These are phyloP conservation scores for Penicillium subrubescens DNA, from an alignment of 495 filamentous ascomycete species.

Conservation along the genomic window DNA sequence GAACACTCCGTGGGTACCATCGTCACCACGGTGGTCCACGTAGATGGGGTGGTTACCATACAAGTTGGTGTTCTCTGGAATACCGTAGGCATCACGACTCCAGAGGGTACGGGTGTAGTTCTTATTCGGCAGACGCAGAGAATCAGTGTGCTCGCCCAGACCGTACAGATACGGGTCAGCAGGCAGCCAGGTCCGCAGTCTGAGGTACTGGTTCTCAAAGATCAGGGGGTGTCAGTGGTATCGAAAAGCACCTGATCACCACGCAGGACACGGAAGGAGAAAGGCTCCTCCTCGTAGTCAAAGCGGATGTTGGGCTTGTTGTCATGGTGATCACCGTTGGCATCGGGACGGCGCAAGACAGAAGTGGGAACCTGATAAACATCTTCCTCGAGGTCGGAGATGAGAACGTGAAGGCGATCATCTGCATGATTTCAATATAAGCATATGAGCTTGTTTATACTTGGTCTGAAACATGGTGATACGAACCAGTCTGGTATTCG, in stretches of 20 bases:
- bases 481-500: constrained; percentile 73
- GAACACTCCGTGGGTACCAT: constrained; percentile 80
- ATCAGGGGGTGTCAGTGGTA: constrained; percentile 67
- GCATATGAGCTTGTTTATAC: neutral
- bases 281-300: constrained; percentile 65
- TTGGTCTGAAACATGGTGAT: neutral
- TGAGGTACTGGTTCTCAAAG: constrained; percentile 79
- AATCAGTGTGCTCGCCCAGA: constrained; percentile 77
- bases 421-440: constrained; percentile 43
- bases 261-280: constrained; percentile 71
- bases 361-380: constrained; percentile 78
- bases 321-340: constrained; percentile 2
- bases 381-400: constrained; percentile 71
- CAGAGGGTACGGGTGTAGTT: constrained; percentile 82
- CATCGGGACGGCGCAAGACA: constrained; percentile 64
- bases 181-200: constrained; percentile 69
- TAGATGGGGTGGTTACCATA: constrained; percentile 88
- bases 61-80: constrained; percentile 70
- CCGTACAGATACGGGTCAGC: constrained; percentile 73
- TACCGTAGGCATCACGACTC: constrained; percentile 71
- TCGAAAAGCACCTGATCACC: constrained; percentile 77
- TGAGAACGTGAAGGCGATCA: constrained; percentile 78
- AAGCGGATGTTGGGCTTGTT: constrained; percentile 56
- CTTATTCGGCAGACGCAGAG: constrained; percentile 68
- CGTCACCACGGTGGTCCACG: constrained; percentile 68